phyloP scores from a whole-genome alignment of 1,139 yeast species.

The Yamadazyma spencermartinsiae region DNA sequence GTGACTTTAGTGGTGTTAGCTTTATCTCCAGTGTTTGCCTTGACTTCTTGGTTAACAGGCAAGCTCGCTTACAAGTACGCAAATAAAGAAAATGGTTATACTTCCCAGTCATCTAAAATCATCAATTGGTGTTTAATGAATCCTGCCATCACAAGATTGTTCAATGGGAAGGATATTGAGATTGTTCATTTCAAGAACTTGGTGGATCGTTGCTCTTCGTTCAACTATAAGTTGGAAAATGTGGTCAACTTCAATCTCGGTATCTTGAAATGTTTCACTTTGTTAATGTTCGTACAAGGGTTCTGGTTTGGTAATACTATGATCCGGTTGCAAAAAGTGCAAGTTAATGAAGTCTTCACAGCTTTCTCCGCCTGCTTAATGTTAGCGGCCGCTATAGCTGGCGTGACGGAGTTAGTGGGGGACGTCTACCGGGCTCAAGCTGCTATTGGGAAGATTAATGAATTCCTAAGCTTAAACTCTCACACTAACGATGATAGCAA shows the following conservation, averaged over 20 bases:
- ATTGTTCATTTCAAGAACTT: constrained; percentile 38
- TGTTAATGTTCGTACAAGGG: constrained; percentile 84
- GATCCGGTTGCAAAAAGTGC: constrained; percentile 50
- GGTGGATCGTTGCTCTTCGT: constrained; percentile 44
- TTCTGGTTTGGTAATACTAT: constrained; percentile 84
- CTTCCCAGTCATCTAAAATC: constrained; percentile 58
- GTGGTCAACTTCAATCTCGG: constrained; percentile 61
- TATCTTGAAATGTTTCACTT: constrained; percentile 52
- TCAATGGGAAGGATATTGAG: constrained; percentile 60
- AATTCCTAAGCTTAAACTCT: constrained; percentile 20
- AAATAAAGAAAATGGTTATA: constrained; percentile 53
- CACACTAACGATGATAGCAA: constrained; percentile 14
- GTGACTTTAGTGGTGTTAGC: constrained; percentile 74
- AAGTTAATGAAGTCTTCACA: constrained; percentile 68
- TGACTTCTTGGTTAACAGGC: constrained; percentile 53
- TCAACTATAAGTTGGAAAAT: constrained; percentile 49
- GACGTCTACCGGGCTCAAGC: constrained; percentile 63
- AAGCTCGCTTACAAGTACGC: constrained; percentile 50
- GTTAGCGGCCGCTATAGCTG: constrained; percentile 59
- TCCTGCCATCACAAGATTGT: constrained; percentile 59
- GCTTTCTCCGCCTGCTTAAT: constrained; percentile 80
- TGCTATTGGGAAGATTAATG: constrained; percentile 47
- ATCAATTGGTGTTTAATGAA: constrained; percentile 71
- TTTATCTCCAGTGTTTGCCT: constrained; percentile 64
- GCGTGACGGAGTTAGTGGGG: constrained; percentile 53